Evolutionary conservation across 2,329 filamentous ascomycete genomes (phyloP), one percentile per base, ranked within the genome.

Genomic region (Aspergillus brunneoviolaceus): DNA sequence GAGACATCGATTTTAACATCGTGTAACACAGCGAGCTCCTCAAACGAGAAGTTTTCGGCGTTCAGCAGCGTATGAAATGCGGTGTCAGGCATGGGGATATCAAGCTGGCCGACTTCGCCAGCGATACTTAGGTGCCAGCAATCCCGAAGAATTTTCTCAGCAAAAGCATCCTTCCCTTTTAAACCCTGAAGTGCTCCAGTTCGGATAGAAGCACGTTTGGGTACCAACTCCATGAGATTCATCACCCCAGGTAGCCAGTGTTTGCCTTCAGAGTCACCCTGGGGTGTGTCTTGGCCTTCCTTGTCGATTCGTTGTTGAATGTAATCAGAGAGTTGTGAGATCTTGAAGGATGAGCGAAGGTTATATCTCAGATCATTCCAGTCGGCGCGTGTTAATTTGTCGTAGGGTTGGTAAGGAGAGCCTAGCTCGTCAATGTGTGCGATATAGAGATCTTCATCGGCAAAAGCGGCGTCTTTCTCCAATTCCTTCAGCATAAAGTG

Each of bases 1-100:
- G 70, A 72, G 35, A 77, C 64, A 58, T 79, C 75, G 42, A 79
- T 76, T 21, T 71, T 73, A 11, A 69, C 73, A 27, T 68, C 68
- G 52, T 75, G 66, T 3, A 74, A 62, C 53, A 64, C 67, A 19
- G 77, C 74, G 50, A 79, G 50, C 27, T 74, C 71, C 51, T 75
- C 73, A 47, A 78, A 72, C 3, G 75, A 77, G 53, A 74, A 74
- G 51, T 71, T 59, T 19, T 71, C 63, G 1, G 75, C 72, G 47
- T 68, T 63, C 14, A 73, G 56, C 11, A 79, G 69, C 23, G 77
- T 58, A 6, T 68, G 68, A 21, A 78, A 61, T 6, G 61, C 61
- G 7, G 65, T 60, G 12, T 66, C 55, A 7, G 70, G 66, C 14
- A 78, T 61, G 16, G 63, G 67, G 6, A 78, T 65, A 55, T 77